Conservation (phyloP, 352 stramenopile species). For the Phytophthora pistaciae region DNA sequence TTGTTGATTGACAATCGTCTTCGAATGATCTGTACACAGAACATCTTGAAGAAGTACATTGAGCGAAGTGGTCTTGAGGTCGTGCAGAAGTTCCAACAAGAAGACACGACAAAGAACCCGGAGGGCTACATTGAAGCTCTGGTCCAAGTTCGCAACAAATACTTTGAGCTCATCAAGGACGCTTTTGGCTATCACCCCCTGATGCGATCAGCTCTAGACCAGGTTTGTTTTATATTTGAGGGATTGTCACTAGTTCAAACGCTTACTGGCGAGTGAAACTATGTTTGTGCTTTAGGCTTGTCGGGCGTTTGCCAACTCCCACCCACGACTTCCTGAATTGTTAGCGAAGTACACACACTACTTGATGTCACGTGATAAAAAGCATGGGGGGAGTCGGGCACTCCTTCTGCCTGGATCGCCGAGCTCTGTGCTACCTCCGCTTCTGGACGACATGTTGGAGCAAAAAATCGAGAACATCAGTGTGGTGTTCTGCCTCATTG, state of each 20-base stretch:
- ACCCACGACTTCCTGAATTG: conserved; percentile 79
- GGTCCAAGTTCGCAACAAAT: conserved; percentile 85
- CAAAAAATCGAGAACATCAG: conserved; percentile 86
- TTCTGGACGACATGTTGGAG: conserved; percentile 70
- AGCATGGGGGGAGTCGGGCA: conserved; percentile 24
- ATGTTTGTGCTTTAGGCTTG: conserved; percentile 59
- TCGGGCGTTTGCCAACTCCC: conserved; percentile 84
- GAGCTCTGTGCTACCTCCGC: conserved; percentile 16
- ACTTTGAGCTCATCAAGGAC: conserved; percentile 87
- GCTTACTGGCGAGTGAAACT: not conserved
- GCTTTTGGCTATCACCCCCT: conserved; percentile 84
- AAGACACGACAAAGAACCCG: conserved; percentile 82
- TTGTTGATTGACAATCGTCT: conserved; percentile 18
- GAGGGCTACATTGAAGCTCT: conserved; percentile 89
- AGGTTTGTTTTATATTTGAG: conserved; percentile 45
- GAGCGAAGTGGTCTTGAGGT: conserved; percentile 82
- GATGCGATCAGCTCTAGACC: conserved; percentile 85
- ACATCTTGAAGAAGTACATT: conserved; percentile 90
- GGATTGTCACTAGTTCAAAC: not conserved
- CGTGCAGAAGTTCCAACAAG: conserved; percentile 81
- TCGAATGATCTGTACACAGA: conserved; percentile 48
- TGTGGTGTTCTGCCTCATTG: conserved; percentile 89
- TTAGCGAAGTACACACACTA: conserved; percentile 88
- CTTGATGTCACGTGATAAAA: conserved; percentile 85
- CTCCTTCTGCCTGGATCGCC: conserved; percentile 36